Conservation (phyloP, 768 basidiomycete genomes). For the Termitomyces sp. region DNA sequence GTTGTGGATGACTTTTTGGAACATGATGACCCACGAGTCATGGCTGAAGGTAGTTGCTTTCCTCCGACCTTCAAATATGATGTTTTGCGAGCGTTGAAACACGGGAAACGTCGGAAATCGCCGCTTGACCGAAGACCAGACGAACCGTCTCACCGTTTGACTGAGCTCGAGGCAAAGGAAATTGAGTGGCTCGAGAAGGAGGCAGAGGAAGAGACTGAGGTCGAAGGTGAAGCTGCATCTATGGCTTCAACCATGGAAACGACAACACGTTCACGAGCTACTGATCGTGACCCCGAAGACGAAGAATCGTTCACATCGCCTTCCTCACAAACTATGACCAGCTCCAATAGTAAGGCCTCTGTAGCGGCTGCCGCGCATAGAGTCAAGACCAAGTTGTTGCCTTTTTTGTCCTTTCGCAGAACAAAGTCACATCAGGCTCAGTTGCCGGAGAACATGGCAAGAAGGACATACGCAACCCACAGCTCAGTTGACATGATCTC, state of each 20-base stretch:
- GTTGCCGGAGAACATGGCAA: background rate
- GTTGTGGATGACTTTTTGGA: slow-evolving; percentile 74
- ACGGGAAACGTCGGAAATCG: slow-evolving; percentile 35
- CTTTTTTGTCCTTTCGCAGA: slow-evolving; percentile 37
- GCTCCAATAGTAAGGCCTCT: slow-evolving; percentile 34
- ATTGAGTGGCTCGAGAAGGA: slow-evolving; percentile 31
- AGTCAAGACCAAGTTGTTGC: slow-evolving; percentile 54
- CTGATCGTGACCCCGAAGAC: slow-evolving; percentile 37
- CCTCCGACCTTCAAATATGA: slow-evolving; percentile 96
- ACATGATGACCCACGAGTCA: slow-evolving; percentile 56
- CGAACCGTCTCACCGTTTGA: slow-evolving; percentile 27
- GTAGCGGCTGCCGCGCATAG: slow-evolving; percentile 40
- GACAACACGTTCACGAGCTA: slow-evolving; percentile 37
- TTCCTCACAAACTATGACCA: slow-evolving; percentile 22
- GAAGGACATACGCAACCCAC: background rate
- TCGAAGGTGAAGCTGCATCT: slow-evolving; percentile 44
- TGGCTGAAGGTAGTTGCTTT: slow-evolving; percentile 77
- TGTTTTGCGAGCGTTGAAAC: slow-evolving; percentile 59
- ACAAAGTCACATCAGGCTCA: background rate
- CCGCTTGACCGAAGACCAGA: slow-evolving; percentile 31
- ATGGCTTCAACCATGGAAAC: slow-evolving; percentile 52
- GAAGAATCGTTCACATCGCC: slow-evolving; percentile 30
- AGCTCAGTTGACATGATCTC: slow-evolving; percentile 14
- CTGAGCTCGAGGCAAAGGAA: slow-evolving; percentile 39
- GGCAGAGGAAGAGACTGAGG: slow-evolving; percentile 38